A percentile compares a stretch with the other conserved stretches of the same genome.
These are phyloP conservation scores for Candida gigantensis DNA, from an alignment of 1,139 yeast species.

Conservation along the genomic window DNA sequence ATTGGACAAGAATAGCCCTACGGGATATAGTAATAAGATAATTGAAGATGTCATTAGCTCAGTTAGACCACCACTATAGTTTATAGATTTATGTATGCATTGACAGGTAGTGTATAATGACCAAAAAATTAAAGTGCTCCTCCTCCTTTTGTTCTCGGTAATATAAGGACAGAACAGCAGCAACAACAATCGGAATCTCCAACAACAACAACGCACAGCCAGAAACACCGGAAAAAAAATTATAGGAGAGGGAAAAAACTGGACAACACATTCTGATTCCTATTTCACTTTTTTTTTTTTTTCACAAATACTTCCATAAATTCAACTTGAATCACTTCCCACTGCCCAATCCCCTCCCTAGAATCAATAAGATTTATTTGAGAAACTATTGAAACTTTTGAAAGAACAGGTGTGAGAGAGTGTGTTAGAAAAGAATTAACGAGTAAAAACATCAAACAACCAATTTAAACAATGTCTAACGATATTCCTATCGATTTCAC, in stretches of 20 bases:
- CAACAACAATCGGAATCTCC: no score
- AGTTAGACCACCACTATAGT: conserved; percentile 43
- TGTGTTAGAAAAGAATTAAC: not conserved
- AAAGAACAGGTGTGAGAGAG: no score
- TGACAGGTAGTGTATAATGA: no score
- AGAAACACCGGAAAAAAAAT: not conserved
- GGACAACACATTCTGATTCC: conserved; percentile 6
- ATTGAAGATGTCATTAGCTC: conserved; percentile 40
- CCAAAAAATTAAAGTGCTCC: no score
- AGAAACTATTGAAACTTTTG: no score
- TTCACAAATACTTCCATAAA: not conserved
- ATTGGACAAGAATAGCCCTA: conserved; percentile 26
- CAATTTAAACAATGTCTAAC: conserved; percentile 30
- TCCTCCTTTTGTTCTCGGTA: no score
- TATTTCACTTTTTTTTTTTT: not conserved
- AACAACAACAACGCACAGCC: no score
- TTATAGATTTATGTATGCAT: not conserved
- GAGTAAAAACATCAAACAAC: not conserved
- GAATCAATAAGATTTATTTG: no score
- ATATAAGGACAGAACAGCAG: no score
- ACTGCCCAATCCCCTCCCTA: no score
- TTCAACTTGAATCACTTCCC: not conserved
- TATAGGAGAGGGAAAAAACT: conserved; percentile 1
- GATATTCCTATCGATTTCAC: conserved; percentile 96
- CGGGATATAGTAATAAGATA: conserved; percentile 36